Conservation (phyloP, 306 rosid genomes). For the Glycine soja region DNA sequence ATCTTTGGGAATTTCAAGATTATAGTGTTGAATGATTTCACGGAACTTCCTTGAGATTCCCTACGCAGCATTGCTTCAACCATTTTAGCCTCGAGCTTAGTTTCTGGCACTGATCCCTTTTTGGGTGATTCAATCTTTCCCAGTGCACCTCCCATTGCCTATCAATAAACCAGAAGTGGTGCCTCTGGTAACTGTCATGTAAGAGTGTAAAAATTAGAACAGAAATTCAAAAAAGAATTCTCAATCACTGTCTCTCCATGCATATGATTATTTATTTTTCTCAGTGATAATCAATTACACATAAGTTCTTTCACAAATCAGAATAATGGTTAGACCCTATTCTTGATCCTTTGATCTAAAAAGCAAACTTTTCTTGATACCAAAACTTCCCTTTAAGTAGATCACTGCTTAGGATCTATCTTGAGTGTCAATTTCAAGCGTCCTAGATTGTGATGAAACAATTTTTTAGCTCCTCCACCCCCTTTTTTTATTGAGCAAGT, state of each 20-base stretch:
- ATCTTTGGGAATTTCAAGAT: constrained; percentile 94
- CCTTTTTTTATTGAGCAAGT: background rate
- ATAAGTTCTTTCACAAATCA: constrained; percentile 13
- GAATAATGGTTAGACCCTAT: background rate
- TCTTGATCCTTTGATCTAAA: background rate
- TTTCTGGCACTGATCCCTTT: constrained; percentile 55
- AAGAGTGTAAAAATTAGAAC: constrained; percentile 9
- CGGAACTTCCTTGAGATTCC: constrained; percentile 67
- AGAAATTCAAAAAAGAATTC: constrained; percentile 4
- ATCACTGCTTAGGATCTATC: constrained; percentile 1
- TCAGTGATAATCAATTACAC: constrained; percentile 8
- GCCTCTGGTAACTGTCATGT: constrained; percentile 38
- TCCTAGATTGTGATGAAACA: background rate
- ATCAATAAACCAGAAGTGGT: constrained; percentile 38
- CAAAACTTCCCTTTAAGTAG: constrained; percentile 8
- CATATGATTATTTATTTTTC: background rate
- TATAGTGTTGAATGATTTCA: constrained; percentile 80
- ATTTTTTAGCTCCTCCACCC: background rate
- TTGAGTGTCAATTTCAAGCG: too few species aligned
- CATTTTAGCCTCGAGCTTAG: constrained; percentile 83
- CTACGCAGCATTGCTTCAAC: constrained; percentile 79
- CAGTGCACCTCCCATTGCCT: constrained; percentile 72
- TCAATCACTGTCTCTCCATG: background rate
- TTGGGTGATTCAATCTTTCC: constrained; percentile 59
- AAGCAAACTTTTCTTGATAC: background rate